Evolutionary conservation across 2,329 filamentous ascomycete genomes (phyloP).

Genomic region (Alternaria viburni): DNA sequence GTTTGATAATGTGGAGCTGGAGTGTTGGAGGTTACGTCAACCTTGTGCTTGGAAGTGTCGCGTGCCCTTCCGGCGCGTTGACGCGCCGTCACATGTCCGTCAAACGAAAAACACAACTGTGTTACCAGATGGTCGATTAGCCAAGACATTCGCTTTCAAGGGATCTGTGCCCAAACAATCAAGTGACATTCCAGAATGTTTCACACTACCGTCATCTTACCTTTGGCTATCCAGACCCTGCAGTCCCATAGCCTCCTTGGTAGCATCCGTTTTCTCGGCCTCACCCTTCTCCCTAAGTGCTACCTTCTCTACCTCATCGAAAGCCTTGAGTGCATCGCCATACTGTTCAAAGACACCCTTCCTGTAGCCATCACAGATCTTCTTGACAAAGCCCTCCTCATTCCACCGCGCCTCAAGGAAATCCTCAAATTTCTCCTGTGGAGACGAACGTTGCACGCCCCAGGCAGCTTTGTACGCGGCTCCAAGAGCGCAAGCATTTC

Average conservation of each 20-base stretch:
- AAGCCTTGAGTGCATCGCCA: constrained; percentile 75
- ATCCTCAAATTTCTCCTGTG: constrained; percentile 81
- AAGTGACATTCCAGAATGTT: background rate
- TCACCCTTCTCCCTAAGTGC: constrained; percentile 12
- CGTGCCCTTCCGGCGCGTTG: background rate
- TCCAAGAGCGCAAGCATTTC: constrained; percentile 92
- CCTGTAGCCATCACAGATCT: constrained; percentile 81
- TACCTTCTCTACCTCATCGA: constrained; percentile 47
- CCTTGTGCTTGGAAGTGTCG: no score
- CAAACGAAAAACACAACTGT: background rate
- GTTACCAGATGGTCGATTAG: background rate
- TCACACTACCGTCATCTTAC: background rate
- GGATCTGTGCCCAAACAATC: background rate
- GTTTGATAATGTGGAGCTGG: constrained; percentile 6
- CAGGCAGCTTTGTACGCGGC: constrained; percentile 96
- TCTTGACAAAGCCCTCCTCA: constrained; percentile 81
- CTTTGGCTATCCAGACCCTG: constrained; percentile 5
- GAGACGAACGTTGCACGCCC: constrained; percentile 72
- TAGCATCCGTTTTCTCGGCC: background rate
- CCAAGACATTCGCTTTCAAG: background rate
- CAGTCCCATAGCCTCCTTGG: constrained; percentile 5
- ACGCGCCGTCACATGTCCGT: constrained; percentile 2
- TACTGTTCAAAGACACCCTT: constrained; percentile 78
- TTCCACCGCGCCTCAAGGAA: constrained; percentile 84
- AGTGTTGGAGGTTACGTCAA: constrained; percentile 6